Conservation (phyloP, 2,329 filamentous ascomycete genomes). For the Fusarium haematococcum region DNA sequence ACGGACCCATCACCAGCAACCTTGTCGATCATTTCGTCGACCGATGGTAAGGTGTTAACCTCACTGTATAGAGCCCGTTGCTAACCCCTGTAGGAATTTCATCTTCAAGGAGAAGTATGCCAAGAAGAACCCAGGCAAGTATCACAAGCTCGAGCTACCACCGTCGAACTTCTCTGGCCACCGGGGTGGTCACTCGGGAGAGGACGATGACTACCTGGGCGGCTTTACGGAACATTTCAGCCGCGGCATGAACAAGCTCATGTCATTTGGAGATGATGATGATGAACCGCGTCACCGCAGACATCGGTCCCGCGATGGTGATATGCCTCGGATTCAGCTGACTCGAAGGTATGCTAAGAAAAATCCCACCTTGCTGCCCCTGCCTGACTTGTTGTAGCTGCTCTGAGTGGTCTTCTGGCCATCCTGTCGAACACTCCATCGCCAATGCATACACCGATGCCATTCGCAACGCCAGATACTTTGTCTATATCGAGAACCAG, state of each 20-base stretch:
- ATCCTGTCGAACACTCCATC: conserved; percentile 78
- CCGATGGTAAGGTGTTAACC: conserved; percentile 69
- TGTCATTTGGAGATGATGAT: conserved; percentile 49
- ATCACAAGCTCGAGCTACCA: conserved; percentile 48
- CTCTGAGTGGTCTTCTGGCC: conserved; percentile 64
- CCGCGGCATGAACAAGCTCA: conserved; percentile 53
- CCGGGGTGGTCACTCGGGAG: conserved; percentile 34
- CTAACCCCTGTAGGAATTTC: conserved; percentile 71
- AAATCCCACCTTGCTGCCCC: not conserved
- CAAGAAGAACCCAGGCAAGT: conserved; percentile 62
- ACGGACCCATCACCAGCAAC: conserved; percentile 80
- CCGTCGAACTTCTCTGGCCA: conserved; percentile 11
- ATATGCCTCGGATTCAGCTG: conserved; percentile 60
- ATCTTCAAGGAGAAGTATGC: conserved; percentile 87
- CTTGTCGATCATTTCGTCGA: conserved; percentile 84
- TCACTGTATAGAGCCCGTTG: accelerated
- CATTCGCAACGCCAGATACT: conserved; percentile 76
- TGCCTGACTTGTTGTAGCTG: conserved; percentile 50
- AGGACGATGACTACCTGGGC: conserved; percentile 53
- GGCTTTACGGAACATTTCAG: conserved; percentile 59
- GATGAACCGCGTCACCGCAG: conserved; percentile 32
- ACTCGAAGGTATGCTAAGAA: conserved; percentile 56
- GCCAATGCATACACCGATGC: conserved; percentile 84
- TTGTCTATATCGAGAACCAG: conserved; percentile 84
- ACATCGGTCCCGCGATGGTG: conserved; percentile 26